These are phyloP conservation scores for Kalaharituber pfeilii DNA, from an alignment of 2,329 filamentous ascomycete genomes.

Conservation along the genomic window DNA sequence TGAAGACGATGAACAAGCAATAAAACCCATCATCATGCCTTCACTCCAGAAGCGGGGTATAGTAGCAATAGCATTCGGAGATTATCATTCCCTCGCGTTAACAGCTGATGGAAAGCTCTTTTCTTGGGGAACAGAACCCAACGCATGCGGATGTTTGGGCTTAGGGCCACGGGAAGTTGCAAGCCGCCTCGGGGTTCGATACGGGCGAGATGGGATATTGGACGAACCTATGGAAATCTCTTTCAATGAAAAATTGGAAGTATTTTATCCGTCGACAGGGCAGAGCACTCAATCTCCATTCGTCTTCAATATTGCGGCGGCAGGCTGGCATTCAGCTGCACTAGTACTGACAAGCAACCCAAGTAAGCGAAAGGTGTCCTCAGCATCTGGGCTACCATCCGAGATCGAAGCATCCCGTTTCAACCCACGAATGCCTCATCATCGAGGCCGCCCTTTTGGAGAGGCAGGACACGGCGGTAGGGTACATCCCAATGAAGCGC, in stretches of 20 bases:
- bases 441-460: not conserved
- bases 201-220: constrained; percentile 6
- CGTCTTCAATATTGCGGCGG: constrained; percentile 14
- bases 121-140: constrained; percentile 14
- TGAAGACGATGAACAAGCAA: not conserved
- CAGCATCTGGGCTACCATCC: too few species aligned
- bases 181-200: constrained; percentile 4
- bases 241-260: constrained; percentile 8
- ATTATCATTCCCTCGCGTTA: constrained; percentile 16
- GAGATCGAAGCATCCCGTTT: too few species aligned
- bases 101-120: constrained; percentile 15
- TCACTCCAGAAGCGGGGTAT: constrained; percentile 10
- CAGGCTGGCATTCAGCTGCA: constrained; percentile 18
- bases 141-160: constrained; percentile 14
- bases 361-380: not conserved
- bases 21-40: constrained; percentile 10
- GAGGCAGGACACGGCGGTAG: constrained; percentile 5
- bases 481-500: not conserved
- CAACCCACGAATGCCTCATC: not conserved
- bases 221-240: constrained; percentile 11
- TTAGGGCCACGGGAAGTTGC: constrained; percentile 8
- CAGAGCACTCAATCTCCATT: constrained; percentile 9
- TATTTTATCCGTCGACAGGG: not conserved
- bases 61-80: constrained; percentile 15
- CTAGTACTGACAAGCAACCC: constrained; percentile 10